Percentiles rank a stretch among this genome's conserved stretches.
phyloP scores from a whole-genome alignment of 192 early-diverging fungal species.

The Coemansia sp. region DNA sequence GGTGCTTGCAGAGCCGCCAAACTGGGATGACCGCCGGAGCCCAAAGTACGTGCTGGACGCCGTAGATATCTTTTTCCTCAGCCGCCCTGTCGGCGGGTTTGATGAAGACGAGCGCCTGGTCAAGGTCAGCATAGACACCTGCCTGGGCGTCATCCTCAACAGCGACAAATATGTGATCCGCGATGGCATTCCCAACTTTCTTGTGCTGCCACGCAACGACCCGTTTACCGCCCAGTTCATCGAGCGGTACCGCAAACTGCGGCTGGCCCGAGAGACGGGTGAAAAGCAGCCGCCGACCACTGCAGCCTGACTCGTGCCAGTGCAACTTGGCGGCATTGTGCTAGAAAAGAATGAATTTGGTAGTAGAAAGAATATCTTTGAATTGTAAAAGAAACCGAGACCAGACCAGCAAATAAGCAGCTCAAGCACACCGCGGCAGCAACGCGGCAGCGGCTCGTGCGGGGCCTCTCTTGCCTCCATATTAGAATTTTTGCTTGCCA shows the following conservation, averaged over 20 bases:
- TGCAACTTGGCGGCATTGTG: too few species aligned
- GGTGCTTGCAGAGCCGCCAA: slow-evolving; percentile 75
- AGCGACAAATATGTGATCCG: slow-evolving; percentile 67
- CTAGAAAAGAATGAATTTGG: background rate
- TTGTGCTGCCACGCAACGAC: slow-evolving; percentile 70
- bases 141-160: slow-evolving; percentile 61
- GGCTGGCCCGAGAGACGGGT: slow-evolving; percentile 17
- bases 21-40: slow-evolving; percentile 69
- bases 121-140: slow-evolving; percentile 58
- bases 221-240: slow-evolving; percentile 63
- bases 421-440: too few species aligned
- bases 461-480: too few species aligned
- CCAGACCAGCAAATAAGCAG: too few species aligned
- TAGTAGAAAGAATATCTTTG: background rate
- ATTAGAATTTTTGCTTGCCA: background rate
- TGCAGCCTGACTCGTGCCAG: too few species aligned
- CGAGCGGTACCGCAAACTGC: slow-evolving; percentile 56
- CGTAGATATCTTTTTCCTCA: slow-evolving; percentile 80
- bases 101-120: slow-evolving; percentile 59
- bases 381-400: too few species aligned
- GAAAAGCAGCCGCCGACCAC: background rate
- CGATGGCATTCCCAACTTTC: slow-evolving; percentile 81
- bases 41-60: slow-evolving; percentile 64
- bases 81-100: slow-evolving; percentile 39
- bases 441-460: too few species aligned